Evolutionary conservation across 2,329 filamentous ascomycete genomes (phyloP), one percentile per base, ranked within the genome.

Genomic region (Colletotrichum tamarilloi): DNA sequence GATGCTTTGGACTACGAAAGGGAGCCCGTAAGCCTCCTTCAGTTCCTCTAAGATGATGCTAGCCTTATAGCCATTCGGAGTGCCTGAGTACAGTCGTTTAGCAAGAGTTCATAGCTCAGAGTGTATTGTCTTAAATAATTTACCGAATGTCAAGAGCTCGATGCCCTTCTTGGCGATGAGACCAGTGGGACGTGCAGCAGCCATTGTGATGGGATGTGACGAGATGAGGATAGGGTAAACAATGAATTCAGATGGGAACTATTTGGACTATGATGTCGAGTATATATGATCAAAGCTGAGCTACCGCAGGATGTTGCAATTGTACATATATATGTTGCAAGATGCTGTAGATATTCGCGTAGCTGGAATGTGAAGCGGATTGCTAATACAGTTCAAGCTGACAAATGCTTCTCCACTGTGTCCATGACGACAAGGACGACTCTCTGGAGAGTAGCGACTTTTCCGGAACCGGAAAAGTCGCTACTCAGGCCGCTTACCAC

Each of bases 11-110:
- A 81, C 87, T 5, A 62, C 46, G 8, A 42, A 93, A 16, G 89
- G 84, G 70, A 86, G 84, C 65, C 89, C 90, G 74, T 93, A 93
- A 14, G 88, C 88, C n/a, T 87, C 90, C 77, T 90, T 91, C 62
- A 93, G 83, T 82, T 93, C 91, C 78, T 93, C 91, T 52, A 93
- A 87, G 24, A 92, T 77, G 75, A 93, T 89, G 70, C 86, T 88
- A 38, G 84, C 85, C 78, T 93, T 92, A 82, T 84, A 83, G 72
- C 87, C 87, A 68, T 89, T 89, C 62, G 87, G 87, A 1, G 87
- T 89, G 57, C 82, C 85, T 83, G 7, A 42, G 6, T 19, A 67
- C 16, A 30, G n/a, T 14, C n/a, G 30, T 63, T 74, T 53, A 74
- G 60, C 16, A 24, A 4, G 14, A 11, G 16, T 49, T 16, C 5